Percentiles rank a stretch among this genome's conserved stretches.
Conservation (phyloP, 2,329 filamentous ascomycete species). For the Scedosporium dehoogii region DNA sequence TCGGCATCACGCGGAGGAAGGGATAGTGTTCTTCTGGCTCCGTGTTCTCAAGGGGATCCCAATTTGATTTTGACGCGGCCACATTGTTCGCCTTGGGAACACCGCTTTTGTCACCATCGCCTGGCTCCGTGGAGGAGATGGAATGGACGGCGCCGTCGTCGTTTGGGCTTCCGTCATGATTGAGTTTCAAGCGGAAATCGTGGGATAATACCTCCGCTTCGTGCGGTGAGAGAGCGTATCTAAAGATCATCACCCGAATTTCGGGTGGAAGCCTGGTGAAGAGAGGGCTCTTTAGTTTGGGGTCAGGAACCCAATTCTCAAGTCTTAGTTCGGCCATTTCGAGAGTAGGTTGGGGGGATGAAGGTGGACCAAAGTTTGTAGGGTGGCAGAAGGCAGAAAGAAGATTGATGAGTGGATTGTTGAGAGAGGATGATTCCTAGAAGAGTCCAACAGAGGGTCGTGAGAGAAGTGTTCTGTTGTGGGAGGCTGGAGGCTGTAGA, state of each 20-base stretch:
- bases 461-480: too few relatives aligned
- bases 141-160: background rate
- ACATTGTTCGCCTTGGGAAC: background rate
- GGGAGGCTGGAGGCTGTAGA: too few relatives aligned
- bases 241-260: background rate
- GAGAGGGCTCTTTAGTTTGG: background rate
- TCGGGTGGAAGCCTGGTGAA: background rate
- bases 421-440: background rate
- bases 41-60: background rate
- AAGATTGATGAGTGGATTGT: too few relatives aligned
- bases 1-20: too few relatives aligned
- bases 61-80: background rate
- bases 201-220: background rate
- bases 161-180: background rate
- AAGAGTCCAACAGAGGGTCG: background rate
- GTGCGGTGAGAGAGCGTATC: background rate
- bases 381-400: too few relatives aligned
- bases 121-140: background rate
- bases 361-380: background rate
- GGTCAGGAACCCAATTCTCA: background rate
- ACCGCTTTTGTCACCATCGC: background rate
- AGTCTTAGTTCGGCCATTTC: background rate
- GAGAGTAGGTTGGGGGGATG: background rate
- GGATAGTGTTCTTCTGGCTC: too few relatives aligned
- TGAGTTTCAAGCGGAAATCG: background rate